Evolutionary conservation across 2,329 filamentous ascomycete species (phyloP).

Genomic region (Samsoniella hepiali): DNA sequence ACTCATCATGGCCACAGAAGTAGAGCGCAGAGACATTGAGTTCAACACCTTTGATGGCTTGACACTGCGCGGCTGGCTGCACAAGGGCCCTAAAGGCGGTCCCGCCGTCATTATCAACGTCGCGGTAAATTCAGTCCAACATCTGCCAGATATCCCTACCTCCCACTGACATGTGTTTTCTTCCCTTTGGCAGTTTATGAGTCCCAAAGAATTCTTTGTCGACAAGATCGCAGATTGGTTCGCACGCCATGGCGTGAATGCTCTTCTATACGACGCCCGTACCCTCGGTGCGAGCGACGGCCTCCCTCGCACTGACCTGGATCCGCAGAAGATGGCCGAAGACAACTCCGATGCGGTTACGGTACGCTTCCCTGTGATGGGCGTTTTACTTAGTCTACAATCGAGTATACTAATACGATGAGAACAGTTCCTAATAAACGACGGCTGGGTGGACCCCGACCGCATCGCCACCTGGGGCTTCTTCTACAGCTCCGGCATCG

Average conservation of each 20-base stretch:
- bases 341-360: not conserved
- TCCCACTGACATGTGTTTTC: no score
- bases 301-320: slow-evolving; percentile 14
- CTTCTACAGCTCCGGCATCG: not conserved
- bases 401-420: not conserved
- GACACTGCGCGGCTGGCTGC: not conserved
- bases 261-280: slow-evolving; percentile 2
- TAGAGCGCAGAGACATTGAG: not conserved
- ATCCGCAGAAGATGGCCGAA: slow-evolving; percentile 27
- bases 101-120: not conserved
- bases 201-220: not conserved
- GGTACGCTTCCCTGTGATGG: not conserved
- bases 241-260: not conserved
- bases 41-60: not conserved
- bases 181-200: not conserved
- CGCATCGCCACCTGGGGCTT: not conserved
- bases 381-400: not conserved
- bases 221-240: not conserved
- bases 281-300: slow-evolving; percentile 14
- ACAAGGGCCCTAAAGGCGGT: not conserved
- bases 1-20: not conserved
- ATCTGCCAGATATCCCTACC: not conserved
- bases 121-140: not conserved
- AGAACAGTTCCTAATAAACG: not conserved
- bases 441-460: not conserved